These are phyloP conservation scores for Ophiostoma sp. DNA, from an alignment of 2,329 filamentous ascomycete genomes.

Conservation along the genomic window DNA sequence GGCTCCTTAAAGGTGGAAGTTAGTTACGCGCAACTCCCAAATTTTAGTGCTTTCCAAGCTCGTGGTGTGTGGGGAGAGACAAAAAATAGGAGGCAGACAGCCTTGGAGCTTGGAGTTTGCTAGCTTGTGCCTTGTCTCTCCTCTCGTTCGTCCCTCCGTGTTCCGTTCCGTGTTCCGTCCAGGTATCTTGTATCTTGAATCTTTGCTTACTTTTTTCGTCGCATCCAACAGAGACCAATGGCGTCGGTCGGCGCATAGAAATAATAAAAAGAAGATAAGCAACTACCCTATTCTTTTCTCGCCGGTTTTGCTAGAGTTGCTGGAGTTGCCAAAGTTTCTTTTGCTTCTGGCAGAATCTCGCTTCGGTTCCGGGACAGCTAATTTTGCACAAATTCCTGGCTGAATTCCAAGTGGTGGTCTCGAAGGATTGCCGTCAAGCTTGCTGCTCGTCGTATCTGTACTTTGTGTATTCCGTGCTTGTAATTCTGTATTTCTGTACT, in stretches of 20 bases:
- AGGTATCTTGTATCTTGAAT: neutral
- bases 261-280: neutral
- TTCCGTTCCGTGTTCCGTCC: neutral
- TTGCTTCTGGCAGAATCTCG: neutral
- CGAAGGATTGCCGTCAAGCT: too few relatives aligned
- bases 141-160: neutral
- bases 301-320: neutral
- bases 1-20: slow-evolving; percentile 6
- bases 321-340: neutral
- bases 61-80: slow-evolving; percentile 3
- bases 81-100: neutral
- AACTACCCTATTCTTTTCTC: neutral
- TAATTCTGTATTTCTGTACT: neutral
- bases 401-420: neutral
- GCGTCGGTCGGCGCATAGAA: slow-evolving; percentile 21
- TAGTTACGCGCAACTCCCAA: neutral
- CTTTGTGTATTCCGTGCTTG: neutral
- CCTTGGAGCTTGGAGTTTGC: neutral
- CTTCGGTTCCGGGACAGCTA: neutral
- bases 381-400: neutral
- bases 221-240: slow-evolving; percentile 26
- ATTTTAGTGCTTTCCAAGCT: neutral
- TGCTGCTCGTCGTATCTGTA: neutral
- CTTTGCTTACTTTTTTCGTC: slow-evolving; percentile 23
- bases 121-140: slow-evolving; percentile 8